Evolutionary conservation across 192 early-diverging fungal genomes (phyloP).

Genomic region (Fimicolochytrium jonesii): DNA sequence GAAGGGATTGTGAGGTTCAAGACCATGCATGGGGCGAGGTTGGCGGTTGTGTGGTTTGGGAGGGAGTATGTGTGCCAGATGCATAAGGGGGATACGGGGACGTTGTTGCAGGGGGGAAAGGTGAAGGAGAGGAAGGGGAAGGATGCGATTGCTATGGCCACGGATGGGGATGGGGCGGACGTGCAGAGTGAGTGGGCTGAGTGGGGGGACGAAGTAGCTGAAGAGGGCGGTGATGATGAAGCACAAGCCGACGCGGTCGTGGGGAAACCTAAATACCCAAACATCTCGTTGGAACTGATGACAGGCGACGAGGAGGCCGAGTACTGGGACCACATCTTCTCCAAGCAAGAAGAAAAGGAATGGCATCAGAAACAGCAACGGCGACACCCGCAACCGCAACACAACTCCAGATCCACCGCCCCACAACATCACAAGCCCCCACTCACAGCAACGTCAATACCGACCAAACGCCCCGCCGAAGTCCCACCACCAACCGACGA

Average conservation of each 20-base stretch:
- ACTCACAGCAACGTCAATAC: too few species aligned
- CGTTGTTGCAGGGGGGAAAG: slow-evolving; percentile 4
- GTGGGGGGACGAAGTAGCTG: not conserved
- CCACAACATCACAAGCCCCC: too few species aligned
- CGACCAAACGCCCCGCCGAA: too few species aligned
- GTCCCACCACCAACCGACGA: too few species aligned
- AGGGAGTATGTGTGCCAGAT: slow-evolving; percentile 27
- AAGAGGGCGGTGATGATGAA: not conserved
- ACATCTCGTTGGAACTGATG: too few species aligned
- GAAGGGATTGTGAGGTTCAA: slow-evolving; percentile 35
- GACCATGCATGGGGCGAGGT: slow-evolving; percentile 21
- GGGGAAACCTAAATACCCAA: too few species aligned
- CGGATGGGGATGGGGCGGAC: not conserved
- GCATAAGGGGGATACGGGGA: slow-evolving; percentile 26
- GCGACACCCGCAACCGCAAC: too few species aligned
- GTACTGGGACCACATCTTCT: not conserved
- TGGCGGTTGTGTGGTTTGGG: slow-evolving; percentile 15
- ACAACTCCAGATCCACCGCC: too few species aligned
- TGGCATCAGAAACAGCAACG: too few species aligned
- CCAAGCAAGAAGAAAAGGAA: not conserved
- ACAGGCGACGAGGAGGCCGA: not conserved
- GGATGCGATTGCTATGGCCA: not conserved
- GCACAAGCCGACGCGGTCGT: not conserved
- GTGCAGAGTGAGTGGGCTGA: not conserved
- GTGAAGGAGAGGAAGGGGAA: not conserved